Evolutionary conservation across 2,329 filamentous ascomycete species (phyloP).

Genomic region (Clonostachys rhizophaga): DNA sequence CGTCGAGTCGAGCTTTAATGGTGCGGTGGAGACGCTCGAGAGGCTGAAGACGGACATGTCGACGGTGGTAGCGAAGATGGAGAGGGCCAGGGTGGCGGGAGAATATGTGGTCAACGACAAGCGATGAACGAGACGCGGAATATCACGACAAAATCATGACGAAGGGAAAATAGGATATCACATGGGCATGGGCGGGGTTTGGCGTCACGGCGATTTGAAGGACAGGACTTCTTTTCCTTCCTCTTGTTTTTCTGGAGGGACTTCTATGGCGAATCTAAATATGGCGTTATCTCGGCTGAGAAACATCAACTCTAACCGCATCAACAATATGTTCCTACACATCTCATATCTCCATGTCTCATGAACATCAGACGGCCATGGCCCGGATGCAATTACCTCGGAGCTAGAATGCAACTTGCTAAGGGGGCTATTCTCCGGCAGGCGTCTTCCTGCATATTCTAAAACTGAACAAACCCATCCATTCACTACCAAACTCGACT

Average conservation of each 20-base stretch:
- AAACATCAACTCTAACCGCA: too few relatives aligned
- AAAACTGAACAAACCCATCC: too few relatives aligned
- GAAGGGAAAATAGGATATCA: background rate
- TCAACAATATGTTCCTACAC: too few relatives aligned
- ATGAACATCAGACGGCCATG: too few relatives aligned
- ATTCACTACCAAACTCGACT: too few relatives aligned
- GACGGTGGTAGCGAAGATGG: conserved; percentile 58
- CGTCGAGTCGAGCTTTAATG: conserved; percentile 6
- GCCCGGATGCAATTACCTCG: too few relatives aligned
- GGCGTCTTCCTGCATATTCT: too few relatives aligned
- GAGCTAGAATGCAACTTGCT: too few relatives aligned
- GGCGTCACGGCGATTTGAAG: background rate
- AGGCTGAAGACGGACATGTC: conserved; percentile 56
- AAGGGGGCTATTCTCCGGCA: too few relatives aligned
- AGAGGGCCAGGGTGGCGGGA: conserved; percentile 55
- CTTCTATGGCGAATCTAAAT: background rate
- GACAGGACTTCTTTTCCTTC: background rate
- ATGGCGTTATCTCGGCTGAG: background rate
- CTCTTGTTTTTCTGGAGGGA: background rate
- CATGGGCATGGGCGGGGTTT: background rate
- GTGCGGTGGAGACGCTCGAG: conserved; percentile 44
- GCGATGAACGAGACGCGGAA: conserved; percentile 8
- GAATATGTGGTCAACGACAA: conserved; percentile 44
- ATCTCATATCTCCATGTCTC: too few relatives aligned
- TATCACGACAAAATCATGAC: background rate